Conservation (phyloP, 2,329 filamentous ascomycete genomes). For the Sclerotinia trifoliorum region DNA sequence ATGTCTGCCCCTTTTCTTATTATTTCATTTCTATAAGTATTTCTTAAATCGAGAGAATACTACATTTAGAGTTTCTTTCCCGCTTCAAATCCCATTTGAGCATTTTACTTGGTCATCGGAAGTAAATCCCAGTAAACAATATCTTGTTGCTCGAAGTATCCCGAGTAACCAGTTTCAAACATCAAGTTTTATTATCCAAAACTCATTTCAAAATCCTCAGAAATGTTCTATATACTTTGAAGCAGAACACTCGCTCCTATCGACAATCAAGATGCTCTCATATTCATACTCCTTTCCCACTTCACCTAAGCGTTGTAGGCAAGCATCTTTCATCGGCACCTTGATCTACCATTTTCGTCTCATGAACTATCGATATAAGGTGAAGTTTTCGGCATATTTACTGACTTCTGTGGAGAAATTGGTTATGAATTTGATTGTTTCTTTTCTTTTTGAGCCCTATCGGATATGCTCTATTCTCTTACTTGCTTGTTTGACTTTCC, state of each 20-base stretch:
- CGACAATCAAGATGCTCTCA: background rate
- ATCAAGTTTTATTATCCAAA: background rate
- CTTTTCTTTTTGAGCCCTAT: conserved; percentile 28
- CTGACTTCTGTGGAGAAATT: conserved; percentile 46
- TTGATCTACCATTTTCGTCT: conserved; percentile 21
- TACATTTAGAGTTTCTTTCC: background rate
- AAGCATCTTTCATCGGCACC: conserved; percentile 8
- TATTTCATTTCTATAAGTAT: too few relatives aligned
- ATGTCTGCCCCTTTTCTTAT: background rate
- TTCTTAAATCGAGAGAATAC: background rate
- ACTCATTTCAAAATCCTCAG: too few relatives aligned
- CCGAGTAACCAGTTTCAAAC: background rate
- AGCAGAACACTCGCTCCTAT: too few relatives aligned
- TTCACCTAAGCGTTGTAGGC: background rate
- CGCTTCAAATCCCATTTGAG: background rate
- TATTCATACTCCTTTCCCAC: background rate
- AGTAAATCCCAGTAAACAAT: background rate
- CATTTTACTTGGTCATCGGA: background rate
- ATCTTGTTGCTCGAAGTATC: background rate
- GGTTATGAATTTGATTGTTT: conserved; percentile 45
- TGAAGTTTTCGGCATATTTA: conserved; percentile 46
- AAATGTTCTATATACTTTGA: too few relatives aligned
- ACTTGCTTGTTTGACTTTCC: conserved; percentile 18
- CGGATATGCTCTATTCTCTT: conserved; percentile 18
- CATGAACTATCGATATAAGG: conserved; percentile 45